phyloP scores from a whole-genome alignment of 352 stramenopile genomes.

The Phytophthora colocasiae region DNA sequence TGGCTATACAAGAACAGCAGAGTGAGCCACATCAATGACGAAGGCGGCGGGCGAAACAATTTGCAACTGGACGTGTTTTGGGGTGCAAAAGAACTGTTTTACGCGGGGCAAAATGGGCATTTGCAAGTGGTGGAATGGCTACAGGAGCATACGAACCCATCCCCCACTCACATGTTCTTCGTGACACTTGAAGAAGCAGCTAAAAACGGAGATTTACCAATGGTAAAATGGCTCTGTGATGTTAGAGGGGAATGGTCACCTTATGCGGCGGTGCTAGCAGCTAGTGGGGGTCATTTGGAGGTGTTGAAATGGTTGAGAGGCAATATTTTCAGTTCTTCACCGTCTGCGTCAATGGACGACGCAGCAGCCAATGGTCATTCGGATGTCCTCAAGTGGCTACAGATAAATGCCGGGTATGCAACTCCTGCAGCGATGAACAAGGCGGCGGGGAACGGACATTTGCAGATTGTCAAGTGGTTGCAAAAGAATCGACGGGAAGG shows the following conservation, averaged over 20 bases:
- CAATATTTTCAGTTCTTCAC: conserved; percentile 37
- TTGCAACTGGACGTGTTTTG: conserved; percentile 35
- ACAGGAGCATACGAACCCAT: conserved; percentile 39
- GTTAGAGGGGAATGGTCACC: conserved; percentile 42
- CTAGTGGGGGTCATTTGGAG: conserved; percentile 44
- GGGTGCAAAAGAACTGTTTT: conserved; percentile 47
- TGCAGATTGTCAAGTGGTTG: conserved; percentile 41
- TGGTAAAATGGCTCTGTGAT: conserved; percentile 48
- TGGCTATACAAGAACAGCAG: conserved; percentile 35
- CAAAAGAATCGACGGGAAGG: conserved; percentile 36
- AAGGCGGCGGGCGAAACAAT: neutral
- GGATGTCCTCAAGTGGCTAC: conserved; percentile 36
- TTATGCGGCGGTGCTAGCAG: conserved; percentile 40
- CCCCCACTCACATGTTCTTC: conserved; percentile 52
- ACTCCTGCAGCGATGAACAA: conserved; percentile 37
- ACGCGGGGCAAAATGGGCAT: conserved; percentile 42
- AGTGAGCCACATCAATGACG: conserved; percentile 13
- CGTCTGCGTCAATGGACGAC: conserved; percentile 36
- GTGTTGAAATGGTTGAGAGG: conserved; percentile 35
- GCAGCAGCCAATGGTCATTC: conserved; percentile 37
- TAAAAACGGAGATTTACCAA: conserved; percentile 39
- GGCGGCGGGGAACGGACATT: conserved; percentile 37
- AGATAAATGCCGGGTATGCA: conserved; percentile 23
- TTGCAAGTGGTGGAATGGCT: conserved; percentile 47
- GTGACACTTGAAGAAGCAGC: conserved; percentile 48